Percentiles rank a stretch among this genome's conserved stretches.
Evolutionary conservation across 805 yeast genomes (phyloP).

Genomic region (Candida peoriensis): DNA sequence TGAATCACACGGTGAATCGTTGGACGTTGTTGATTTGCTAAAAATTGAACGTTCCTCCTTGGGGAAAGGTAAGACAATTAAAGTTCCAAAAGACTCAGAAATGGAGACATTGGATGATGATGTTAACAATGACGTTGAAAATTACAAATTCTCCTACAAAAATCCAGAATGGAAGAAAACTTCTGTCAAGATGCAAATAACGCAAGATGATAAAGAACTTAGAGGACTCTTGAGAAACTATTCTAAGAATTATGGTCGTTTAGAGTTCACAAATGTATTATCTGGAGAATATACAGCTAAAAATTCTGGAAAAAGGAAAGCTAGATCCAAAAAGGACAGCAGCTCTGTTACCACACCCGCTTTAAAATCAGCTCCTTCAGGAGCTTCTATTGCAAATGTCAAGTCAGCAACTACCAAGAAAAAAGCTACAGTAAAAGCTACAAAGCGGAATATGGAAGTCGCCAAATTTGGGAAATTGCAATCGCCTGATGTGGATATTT

Average conservation of each 20-base stretch:
- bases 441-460: not conserved
- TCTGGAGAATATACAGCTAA: constrained; percentile 8
- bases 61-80: constrained; percentile 13
- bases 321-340: not conserved
- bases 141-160: constrained; percentile 8
- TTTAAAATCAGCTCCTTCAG: not conserved
- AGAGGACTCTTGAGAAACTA: constrained; percentile 7
- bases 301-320: not conserved
- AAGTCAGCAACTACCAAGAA: not conserved
- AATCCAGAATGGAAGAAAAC: constrained; percentile 11
- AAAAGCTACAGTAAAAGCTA: not conserved
- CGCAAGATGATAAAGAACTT: constrained; percentile 8
- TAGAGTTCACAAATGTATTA: constrained; percentile 9
- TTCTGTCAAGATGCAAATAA: constrained; percentile 11
- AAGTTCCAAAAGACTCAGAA: constrained; percentile 12
- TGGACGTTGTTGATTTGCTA: constrained; percentile 54
- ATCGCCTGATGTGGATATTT: too few species aligned
- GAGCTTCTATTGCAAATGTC: not conserved
- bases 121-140: not conserved
- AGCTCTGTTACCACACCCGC: not conserved
- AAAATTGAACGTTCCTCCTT: constrained; percentile 28
- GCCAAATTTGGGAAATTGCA: constrained; percentile 6
- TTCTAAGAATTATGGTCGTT: constrained; percentile 9
- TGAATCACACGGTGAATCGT: constrained; percentile 74
- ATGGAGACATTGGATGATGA: not conserved